Conservation (phyloP, 768 basidiomycete genomes). For the Russula virescens region DNA sequence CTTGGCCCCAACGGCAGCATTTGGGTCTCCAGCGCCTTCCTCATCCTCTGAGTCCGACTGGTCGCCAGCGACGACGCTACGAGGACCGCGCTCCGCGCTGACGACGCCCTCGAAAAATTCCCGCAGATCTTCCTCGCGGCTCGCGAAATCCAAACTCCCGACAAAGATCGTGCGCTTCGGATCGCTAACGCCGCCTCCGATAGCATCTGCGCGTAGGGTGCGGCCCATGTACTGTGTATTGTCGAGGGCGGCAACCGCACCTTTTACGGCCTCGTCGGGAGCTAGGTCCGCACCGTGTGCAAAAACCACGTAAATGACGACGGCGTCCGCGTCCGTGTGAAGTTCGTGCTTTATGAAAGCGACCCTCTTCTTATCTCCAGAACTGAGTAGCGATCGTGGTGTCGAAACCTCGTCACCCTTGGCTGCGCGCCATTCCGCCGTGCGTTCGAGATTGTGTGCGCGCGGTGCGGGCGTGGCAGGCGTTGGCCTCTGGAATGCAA, state of each 20-base stretch:
- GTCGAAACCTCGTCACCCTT: conserved; percentile 34
- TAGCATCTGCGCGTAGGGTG: conserved; percentile 73
- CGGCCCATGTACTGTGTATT: conserved; percentile 70
- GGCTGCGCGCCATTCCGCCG: conserved; percentile 49
- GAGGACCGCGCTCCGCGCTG: conserved; percentile 60
- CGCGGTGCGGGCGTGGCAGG: conserved; percentile 35
- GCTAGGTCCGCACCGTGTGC: conserved; percentile 64
- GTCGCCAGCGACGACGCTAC: conserved; percentile 31
- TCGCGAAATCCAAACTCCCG: conserved; percentile 88
- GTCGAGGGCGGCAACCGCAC: conserved; percentile 56
- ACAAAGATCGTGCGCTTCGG: conserved; percentile 85
- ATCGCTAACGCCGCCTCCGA: conserved; percentile 47
- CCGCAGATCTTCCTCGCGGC: conserved; percentile 85
- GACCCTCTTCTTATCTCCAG: conserved; percentile 86
- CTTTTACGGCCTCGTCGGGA: conserved; percentile 63
- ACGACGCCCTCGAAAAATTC: conserved; percentile 80
- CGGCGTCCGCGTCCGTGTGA: conserved; percentile 66
- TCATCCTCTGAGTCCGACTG: conserved; percentile 28
- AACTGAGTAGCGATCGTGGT: conserved; percentile 46
- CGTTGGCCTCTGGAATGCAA: conserved; percentile 84
- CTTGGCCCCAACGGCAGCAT: conserved; percentile 31
- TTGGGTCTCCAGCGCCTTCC: conserved; percentile 28
- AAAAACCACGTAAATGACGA: conserved; percentile 91
- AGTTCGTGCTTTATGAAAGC: conserved; percentile 93
- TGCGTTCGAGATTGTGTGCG: conserved; percentile 52